Evolutionary conservation across 2,329 filamentous ascomycete genomes (phyloP).

Genomic region (Sarocladium kiliense): DNA sequence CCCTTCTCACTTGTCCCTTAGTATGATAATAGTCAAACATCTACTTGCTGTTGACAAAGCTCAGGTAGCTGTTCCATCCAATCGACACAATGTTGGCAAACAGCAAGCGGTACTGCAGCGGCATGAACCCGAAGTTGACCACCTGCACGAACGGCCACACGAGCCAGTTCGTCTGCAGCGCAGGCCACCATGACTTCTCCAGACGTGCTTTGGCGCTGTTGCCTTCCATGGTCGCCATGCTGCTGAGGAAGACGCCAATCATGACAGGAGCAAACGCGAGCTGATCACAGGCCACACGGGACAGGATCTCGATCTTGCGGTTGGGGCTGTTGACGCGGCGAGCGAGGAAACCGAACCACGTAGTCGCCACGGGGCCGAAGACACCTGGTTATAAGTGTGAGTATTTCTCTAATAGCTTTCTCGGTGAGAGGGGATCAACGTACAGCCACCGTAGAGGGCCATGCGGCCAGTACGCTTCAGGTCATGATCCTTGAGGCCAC

Average conservation of each 20-base stretch:
- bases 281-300: constrained; percentile 79
- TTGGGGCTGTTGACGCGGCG: constrained; percentile 63
- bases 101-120: constrained; percentile 75
- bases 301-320: constrained; percentile 64
- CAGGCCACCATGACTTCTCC: constrained; percentile 61
- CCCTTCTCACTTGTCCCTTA: neutral
- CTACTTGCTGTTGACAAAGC: constrained; percentile 51
- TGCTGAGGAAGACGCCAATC: constrained; percentile 73
- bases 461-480: constrained; percentile 68
- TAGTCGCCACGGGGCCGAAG: constrained; percentile 83
- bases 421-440: constrained; percentile 23
- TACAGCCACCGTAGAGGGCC: constrained; percentile 73
- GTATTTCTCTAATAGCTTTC: neutral
- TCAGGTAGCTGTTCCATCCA: constrained; percentile 62
- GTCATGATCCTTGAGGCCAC: constrained; percentile 72
- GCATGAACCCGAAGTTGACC: constrained; percentile 83
- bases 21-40: neutral
- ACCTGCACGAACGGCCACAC: constrained; percentile 84
- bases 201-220: constrained; percentile 58
- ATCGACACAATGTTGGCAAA: constrained; percentile 78
- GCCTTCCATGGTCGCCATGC: constrained; percentile 81
- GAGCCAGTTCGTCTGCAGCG: constrained; percentile 78
- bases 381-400: constrained; percentile 43
- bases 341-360: constrained; percentile 79
- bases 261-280: constrained; percentile 78